Conservation (phyloP, 1,284 basidiomycete species). For the Sutorius eximius region DNA sequence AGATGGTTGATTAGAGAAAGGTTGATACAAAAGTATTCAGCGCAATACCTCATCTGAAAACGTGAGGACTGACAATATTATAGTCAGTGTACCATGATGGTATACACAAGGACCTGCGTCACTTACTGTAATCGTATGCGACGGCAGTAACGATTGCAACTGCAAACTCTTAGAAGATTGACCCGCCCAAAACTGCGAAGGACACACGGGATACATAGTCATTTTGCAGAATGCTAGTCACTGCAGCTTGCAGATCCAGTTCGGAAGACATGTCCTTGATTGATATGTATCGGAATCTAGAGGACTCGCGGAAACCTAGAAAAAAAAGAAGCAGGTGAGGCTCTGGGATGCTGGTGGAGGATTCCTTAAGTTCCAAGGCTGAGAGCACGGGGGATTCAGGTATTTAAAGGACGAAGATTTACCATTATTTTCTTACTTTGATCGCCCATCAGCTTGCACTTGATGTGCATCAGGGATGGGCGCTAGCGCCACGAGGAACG, state of each 20-base stretch:
- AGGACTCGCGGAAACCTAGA: neutral
- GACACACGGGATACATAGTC: neutral
- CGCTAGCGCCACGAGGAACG: too few relatives aligned
- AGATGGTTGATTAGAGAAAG: neutral
- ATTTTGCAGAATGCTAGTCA: neutral
- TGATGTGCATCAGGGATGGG: too few relatives aligned
- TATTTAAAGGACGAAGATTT: neutral
- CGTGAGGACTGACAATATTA: neutral
- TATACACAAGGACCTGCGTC: neutral
- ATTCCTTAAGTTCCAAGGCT: neutral
- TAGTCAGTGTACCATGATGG: neutral
- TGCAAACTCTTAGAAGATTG: neutral
- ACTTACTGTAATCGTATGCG: neutral
- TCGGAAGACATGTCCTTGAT: neutral
- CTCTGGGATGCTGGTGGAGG: neutral
- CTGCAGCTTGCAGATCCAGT: neutral
- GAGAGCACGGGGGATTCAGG: neutral
- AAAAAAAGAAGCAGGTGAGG: neutral
- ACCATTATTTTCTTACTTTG: neutral
- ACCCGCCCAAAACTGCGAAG: neutral
- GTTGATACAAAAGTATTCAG: neutral
- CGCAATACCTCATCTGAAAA: neutral
- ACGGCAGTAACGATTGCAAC: neutral
- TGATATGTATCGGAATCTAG: neutral
- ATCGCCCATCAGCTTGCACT: too few relatives aligned